Base-by-base conservation (phyloP, 73 alveolate genomes). In the Tetrahymena malaccensis region DNA sequence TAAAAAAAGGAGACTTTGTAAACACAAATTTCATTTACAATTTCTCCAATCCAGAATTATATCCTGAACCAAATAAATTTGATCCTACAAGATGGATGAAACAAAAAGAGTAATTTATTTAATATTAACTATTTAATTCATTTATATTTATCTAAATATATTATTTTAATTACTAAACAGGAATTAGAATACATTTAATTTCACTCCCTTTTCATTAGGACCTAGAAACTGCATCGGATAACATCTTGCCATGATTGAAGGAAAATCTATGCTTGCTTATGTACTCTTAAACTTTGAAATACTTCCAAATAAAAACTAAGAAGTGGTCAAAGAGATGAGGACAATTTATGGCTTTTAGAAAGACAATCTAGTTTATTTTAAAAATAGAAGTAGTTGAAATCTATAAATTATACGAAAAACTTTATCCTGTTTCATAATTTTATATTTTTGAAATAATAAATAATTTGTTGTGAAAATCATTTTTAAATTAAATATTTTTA, bases 31-130 rank as follows among this genome's bases (percentile, higher is more conserved):
- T 70, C 37, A 70, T 70, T 22, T 70, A 25, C 21, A 70, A n/a
- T 17, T 11, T 2, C 0, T 22, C 37, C 6, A n/a, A 70, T 12
- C 89, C 89, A 1, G 17, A 12, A 70, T 0, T 84, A n/a, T 95
- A 31, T 93, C 25, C 70, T 15, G 56, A 95, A 43, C 97, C 97
- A 31, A 40, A 85, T 4, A 56, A 93, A 31, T 95, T 95, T 33
- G 50, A 95, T 17, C 97, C 97, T 17, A 58, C 31, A 19, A 95
- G 97, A 95, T 95, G 97, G 97, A 94, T 70, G 43, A 70, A 70
- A 0, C 11, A 10, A 70, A 17, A n/a, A 70, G 89, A 70, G 89
- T 25, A 85, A 43, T n/a, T 85, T 50, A 85, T 34, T 94, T n/a
- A 58, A n/a, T 58, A 17, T 12, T 21, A 1, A 15, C n/a, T 58